A percentile compares a stretch with the other conserved stretches of the same genome.
Evolutionary conservation across 192 early-diverging fungal genomes (phyloP).

Genomic region (Rhizophagus prolifer): DNA sequence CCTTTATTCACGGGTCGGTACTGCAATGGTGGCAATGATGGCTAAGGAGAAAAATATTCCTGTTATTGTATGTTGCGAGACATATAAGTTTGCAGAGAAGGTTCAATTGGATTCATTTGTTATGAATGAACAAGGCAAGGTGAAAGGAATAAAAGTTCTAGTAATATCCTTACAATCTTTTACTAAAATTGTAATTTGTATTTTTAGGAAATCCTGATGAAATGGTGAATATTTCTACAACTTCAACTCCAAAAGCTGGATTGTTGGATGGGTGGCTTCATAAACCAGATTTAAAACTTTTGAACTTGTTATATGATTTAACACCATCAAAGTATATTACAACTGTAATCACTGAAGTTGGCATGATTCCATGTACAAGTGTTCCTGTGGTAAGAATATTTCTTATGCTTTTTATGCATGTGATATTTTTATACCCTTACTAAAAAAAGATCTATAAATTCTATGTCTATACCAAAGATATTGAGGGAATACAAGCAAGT

Average conservation of each 20-base stretch:
- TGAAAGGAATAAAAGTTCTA: background rate
- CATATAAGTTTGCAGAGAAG: conserved; percentile 92
- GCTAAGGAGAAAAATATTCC: conserved; percentile 88
- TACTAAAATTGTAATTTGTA: background rate
- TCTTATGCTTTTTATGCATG: background rate
- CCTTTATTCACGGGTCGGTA: conserved; percentile 85
- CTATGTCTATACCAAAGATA: background rate
- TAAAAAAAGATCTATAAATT: background rate
- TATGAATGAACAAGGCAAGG: conserved; percentile 87
- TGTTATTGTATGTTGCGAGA: conserved; percentile 93
- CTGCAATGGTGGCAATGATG: conserved; percentile 86
- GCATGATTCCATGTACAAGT: conserved; percentile 87
- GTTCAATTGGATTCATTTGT: conserved; percentile 95
- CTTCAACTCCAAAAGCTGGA: conserved; percentile 11
- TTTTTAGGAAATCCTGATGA: conserved; percentile 60
- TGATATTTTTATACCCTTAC: background rate
- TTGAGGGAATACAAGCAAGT: background rate
- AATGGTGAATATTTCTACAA: conserved; percentile 59
- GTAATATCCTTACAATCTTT: background rate
- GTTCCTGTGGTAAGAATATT: conserved; percentile 64
- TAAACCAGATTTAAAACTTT: conserved; percentile 70
- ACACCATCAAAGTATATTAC: conserved; percentile 93
- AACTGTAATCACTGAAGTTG: conserved; percentile 88
- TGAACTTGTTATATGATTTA: conserved; percentile 93
- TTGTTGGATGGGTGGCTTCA: conserved; percentile 70